Base-by-base conservation (phyloP, 2,329 filamentous ascomycete species). In the Aspergillus pseudonomiae region DNA sequence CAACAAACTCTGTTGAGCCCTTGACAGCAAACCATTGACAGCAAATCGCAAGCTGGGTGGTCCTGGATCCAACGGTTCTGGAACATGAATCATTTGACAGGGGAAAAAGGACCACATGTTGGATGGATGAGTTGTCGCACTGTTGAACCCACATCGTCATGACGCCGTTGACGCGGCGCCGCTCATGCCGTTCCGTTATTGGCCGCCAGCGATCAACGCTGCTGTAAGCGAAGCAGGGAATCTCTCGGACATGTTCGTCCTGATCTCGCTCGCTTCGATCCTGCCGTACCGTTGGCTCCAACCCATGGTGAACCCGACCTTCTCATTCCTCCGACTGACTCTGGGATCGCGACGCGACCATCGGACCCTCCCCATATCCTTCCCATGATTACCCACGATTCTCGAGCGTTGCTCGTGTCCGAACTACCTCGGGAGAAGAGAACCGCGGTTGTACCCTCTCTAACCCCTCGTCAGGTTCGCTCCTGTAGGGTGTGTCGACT, bases 401-500 rank as follows among this genome's bases (percentile, higher is more conserved):
- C 66, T 53, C 70, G 65, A 67, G 66, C 63, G 34, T 53, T 61
- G 59, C 63, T 66, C 59, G 63, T 59, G 24, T 54, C 65, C 53
- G 62, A 63, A 26, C 54, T 45, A 34, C 39, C 52, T 36, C 59
- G 57, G 62, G 73, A 66, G 63, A 72, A 66, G 67, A 75, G 73
- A 66, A 21, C 60, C 28, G 60, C 59, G 24, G 32, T 59, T 39
- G 61, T 59, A 19, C 53, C 64, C 19, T 64, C 14, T 50, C 58
- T 68, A 57, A 59, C 68, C 19, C 71, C 63, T 63, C 75, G 76
- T 56, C 76, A 78, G 68, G 74, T 73, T 54, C 75, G 75, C 21
- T 78, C 76, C 63, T 78, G 76, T 62, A 76, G 75, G 61, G 75
- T 78, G 61, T 78, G 76, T 61, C 71, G 76, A 55, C 64, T 71